These are phyloP conservation scores for Colletotrichum sp. DNA, from an alignment of 2,329 filamentous ascomycete genomes.

Conservation along the genomic window DNA sequence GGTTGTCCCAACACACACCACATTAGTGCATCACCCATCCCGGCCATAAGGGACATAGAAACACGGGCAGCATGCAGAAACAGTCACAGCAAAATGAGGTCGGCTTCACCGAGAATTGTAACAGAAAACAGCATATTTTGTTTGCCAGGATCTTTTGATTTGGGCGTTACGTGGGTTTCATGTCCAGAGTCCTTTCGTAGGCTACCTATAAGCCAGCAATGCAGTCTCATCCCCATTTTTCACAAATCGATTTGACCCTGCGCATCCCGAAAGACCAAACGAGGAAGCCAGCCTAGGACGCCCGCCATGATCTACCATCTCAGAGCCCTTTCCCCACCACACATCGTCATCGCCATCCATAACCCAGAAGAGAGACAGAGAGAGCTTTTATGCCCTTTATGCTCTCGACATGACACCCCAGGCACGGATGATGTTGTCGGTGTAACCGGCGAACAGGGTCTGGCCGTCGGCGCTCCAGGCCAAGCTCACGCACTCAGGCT, in stretches of 20 bases:
- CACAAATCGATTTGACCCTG: constrained; percentile 31
- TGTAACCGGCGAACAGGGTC: constrained; percentile 99
- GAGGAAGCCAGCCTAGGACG: constrained; percentile 53
- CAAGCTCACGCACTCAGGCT: constrained; percentile 97
- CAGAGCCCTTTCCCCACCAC: constrained; percentile 20
- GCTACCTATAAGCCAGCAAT: constrained; percentile 42
- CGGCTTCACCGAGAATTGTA: neutral
- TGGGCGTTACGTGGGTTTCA: constrained; percentile 39
- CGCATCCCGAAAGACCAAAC: constrained; percentile 49
- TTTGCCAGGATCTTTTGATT: constrained; percentile 32
- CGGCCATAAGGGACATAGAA: neutral
- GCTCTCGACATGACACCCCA: constrained; percentile 98
- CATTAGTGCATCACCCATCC: neutral
- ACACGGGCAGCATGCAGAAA: neutral
- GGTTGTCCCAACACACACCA: neutral
- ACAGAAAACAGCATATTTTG: constrained; percentile 23
- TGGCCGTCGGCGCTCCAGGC: constrained; percentile 98
- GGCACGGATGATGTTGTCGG: constrained; percentile 98
- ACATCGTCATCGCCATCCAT: constrained; percentile 19
- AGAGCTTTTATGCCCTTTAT: constrained; percentile 50
- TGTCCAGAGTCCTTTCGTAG: constrained; percentile 42
- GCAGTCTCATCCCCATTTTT: constrained; percentile 24
- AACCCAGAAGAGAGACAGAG: constrained; percentile 22
- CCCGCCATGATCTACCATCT: constrained; percentile 50
- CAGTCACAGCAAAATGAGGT: neutral